Conservation (phyloP, 2,329 filamentous ascomycete genomes). For the Acephala macrosclerotiorum region DNA sequence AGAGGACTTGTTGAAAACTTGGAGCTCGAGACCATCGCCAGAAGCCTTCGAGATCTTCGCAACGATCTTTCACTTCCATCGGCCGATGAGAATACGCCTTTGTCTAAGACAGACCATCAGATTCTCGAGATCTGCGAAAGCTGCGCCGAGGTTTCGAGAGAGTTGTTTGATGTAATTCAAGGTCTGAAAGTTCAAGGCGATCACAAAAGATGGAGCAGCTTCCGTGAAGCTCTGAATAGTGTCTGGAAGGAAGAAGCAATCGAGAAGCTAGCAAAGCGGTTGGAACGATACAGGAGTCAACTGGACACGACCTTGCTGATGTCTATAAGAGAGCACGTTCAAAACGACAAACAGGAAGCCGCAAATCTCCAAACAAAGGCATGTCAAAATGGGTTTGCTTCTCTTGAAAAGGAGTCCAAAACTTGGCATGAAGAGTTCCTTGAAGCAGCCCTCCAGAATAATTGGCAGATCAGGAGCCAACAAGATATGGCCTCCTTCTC, state of each 20-base stretch:
- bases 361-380: no score
- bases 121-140: not conserved
- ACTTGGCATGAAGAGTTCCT: not conserved
- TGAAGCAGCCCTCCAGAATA: not conserved
- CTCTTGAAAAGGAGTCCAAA: no score
- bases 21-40: slow-evolving; percentile 10
- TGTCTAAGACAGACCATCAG: not conserved
- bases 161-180: not conserved
- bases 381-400: no score
- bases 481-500: not conserved
- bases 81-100: not conserved
- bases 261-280: slow-evolving; percentile 6
- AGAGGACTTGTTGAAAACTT: slow-evolving; percentile 15
- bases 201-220: slow-evolving; percentile 31
- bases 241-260: slow-evolving; percentile 32
- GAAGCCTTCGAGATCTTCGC: not conserved
- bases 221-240: slow-evolving; percentile 30
- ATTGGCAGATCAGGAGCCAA: not conserved
- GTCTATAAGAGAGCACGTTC: not conserved
- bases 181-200: not conserved
- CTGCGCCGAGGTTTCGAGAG: not conserved
- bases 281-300: not conserved
- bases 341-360: not conserved
- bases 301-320: not conserved
- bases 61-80: not conserved